Percentiles rank a stretch among this genome's conserved stretches.
Conservation (phyloP, 1,284 basidiomycete genomes). For the Hymenochaete sp. region DNA sequence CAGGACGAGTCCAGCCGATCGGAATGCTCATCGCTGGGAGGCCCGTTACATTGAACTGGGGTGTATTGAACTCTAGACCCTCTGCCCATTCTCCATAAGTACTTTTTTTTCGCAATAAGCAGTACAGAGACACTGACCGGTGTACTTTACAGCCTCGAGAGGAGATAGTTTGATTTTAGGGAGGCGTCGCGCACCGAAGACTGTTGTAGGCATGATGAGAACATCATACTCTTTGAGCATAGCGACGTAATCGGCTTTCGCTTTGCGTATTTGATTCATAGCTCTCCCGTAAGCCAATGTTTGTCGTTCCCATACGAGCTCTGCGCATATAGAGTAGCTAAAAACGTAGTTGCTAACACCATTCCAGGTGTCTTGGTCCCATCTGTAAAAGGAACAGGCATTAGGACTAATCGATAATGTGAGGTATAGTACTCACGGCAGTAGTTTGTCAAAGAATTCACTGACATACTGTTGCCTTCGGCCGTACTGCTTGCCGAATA, state of each 20-base stretch:
- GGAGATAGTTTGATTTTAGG: not conserved
- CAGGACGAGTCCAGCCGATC: conserved; percentile 1
- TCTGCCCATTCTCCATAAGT: too few species aligned
- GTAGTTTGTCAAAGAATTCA: conserved; percentile 29
- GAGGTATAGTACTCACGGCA: conserved; percentile 22
- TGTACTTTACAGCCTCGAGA: not conserved
- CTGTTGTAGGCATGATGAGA: conserved; percentile 37
- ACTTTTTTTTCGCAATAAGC: too few species aligned
- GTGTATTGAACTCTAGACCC: not conserved
- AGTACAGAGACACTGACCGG: not conserved
- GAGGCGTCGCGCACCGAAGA: conserved; percentile 17
- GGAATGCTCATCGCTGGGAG: conserved; percentile 7
- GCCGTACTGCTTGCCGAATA: conserved; percentile 24
- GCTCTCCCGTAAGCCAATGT: conserved; percentile 29
- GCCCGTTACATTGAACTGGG: conserved; percentile 5
- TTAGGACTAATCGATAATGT: not conserved
- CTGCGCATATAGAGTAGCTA: conserved; percentile 17
- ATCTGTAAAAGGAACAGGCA: conserved; percentile 14
- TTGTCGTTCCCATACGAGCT: conserved; percentile 25
- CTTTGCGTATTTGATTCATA: conserved; percentile 34
- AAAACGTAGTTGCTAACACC: conserved; percentile 22
- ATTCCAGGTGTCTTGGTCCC: conserved; percentile 34
- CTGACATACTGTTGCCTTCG: conserved; percentile 31
- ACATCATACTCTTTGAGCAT: conserved; percentile 33
- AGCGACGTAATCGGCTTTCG: conserved; percentile 33